Evolutionary conservation across 345 rosid genomes (phyloP), one percentile per base, ranked within the genome.

Genomic region (Gossypium australe): DNA sequence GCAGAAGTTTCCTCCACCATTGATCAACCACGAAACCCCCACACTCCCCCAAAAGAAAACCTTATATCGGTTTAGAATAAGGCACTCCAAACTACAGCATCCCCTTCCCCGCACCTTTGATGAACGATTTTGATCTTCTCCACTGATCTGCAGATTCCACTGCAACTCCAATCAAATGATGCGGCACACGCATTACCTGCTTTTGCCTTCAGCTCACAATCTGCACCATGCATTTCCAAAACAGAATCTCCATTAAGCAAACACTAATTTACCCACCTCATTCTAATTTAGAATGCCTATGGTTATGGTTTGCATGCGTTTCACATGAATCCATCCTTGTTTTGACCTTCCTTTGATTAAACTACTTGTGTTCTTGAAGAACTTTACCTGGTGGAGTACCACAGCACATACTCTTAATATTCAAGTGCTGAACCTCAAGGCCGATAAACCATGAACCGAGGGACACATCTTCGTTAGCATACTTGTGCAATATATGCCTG

Each of bases 391-490:
- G 97, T 79, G 98, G 97, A 78, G 99, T 95, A 14, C 97, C 94
- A 70, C 98, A 95, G 80, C 99, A 92, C 89, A 93, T 88, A 76
- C 82, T 90, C 29, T 84, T 87, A 82, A 93, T 97, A 80, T 95
- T 93, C 17, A 91, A 85, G 85, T 93, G 97, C 87, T 93, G 98
- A 67, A 93, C 97, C 77, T 95, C 99, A 57, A 93, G 97, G 66
- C 99, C 99, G 0, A 93, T 90, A 71, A 95, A 91, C 99, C 99
- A 93, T 4, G 99, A 73, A 51, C 99, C 99, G 9, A 95, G 94
- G 0, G 98, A 86, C 80, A 91, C 98, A 65, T 95, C 98, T 85
- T 93, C 99, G 79, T 95, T 95, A 34, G 98, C 99, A 81, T 74
- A 95, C 85, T 89, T 93, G 64, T 95, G 98, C 86, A 95, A 80